Conservation (phyloP, 1,139 yeast genomes). For the Suhomyces bolitotheri region DNA sequence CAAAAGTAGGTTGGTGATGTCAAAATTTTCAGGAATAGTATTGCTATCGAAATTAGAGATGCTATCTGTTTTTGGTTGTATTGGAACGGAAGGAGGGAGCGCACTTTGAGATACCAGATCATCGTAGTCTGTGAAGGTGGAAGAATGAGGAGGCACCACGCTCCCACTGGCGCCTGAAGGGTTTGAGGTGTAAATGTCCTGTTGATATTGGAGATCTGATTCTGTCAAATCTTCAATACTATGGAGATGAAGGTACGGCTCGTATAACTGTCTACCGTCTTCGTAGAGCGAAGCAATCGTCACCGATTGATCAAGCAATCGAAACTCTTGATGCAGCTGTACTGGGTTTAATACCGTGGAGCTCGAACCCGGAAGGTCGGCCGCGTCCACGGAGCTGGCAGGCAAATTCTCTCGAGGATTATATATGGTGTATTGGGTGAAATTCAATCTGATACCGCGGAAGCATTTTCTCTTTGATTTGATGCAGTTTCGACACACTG, state of each 20-base stretch:
- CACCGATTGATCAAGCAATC: conserved; percentile 42
- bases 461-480: conserved; percentile 45
- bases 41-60: conserved; percentile 15
- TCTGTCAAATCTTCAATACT: conserved; percentile 31
- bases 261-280: conserved; percentile 33
- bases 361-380: background rate
- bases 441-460: conserved; percentile 47
- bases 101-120: background rate
- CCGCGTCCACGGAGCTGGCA: background rate
- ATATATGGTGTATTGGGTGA: conserved; percentile 45
- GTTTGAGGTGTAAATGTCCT: conserved; percentile 22
- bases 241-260: conserved; percentile 36
- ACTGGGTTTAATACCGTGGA: background rate
- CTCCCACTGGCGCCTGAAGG: background rate
- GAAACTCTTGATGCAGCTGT: conserved; percentile 1
- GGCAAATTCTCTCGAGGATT: conserved; percentile 29
- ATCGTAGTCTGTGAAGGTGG: conserved; percentile 1
- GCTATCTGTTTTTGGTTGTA: background rate
- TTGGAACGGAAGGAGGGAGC: background rate
- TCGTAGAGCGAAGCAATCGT: conserved; percentile 43
- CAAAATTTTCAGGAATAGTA: conserved; percentile 24
- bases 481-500: conserved; percentile 47
- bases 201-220: conserved; percentile 35
- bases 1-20: conserved; percentile 25
- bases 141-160: background rate